Evolutionary conservation across 768 basidiomycete genomes (phyloP).

Genomic region (Polyporus arcularius): DNA sequence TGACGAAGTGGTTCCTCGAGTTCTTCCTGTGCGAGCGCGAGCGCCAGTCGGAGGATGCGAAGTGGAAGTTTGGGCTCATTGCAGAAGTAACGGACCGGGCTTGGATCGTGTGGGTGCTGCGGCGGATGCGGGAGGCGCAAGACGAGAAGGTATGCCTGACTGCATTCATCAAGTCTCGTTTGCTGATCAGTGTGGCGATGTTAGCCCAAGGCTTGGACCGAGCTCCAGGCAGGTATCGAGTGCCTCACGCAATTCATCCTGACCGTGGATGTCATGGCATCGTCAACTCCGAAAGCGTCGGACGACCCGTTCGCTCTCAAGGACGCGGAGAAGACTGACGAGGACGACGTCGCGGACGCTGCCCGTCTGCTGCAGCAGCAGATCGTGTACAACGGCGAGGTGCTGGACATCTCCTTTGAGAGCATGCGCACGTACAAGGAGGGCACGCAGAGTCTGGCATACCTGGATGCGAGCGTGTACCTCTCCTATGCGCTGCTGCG

Average conservation of each 20-base stretch:
- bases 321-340: constrained; percentile 4
- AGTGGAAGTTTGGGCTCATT: constrained; percentile 72
- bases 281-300: constrained; percentile 36
- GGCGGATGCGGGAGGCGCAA: constrained; percentile 83
- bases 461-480: constrained; percentile 84
- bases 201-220: constrained; percentile 92
- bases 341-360: constrained; percentile 57
- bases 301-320: constrained; percentile 12
- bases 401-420: constrained; percentile 84
- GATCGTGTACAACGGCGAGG: constrained; percentile 93
- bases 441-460: constrained; percentile 75
- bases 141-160: constrained; percentile 77
- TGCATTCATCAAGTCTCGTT: constrained; percentile 1
- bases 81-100: constrained; percentile 83
- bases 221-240: constrained; percentile 91
- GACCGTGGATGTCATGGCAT: constrained; percentile 83
- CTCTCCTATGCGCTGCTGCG: constrained; percentile 83
- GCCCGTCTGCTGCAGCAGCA: constrained; percentile 85
- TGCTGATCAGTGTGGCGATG: background rate
- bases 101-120: constrained; percentile 90
- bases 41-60: constrained; percentile 38
- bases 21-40: constrained; percentile 69
- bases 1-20: constrained; percentile 90
- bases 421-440: constrained; percentile 78
- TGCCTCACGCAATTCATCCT: constrained; percentile 91